These are phyloP conservation scores for Kalanchoe fedtschenkoi DNA, from an alignment of 164 flowering plant genomes.

Conservation along the genomic window DNA sequence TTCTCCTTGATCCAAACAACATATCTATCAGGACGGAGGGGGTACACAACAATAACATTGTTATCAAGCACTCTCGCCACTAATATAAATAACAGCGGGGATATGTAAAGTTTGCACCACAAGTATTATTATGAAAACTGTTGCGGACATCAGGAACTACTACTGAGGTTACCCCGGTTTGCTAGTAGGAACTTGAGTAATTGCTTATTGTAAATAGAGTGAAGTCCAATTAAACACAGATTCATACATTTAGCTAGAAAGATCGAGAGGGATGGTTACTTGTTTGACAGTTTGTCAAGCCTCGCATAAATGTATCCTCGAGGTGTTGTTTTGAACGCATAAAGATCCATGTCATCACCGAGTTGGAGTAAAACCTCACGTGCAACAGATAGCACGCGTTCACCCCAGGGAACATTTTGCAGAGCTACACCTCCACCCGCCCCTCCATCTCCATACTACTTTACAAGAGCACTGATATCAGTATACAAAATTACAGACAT, in stretches of 20 bases:
- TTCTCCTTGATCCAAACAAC: too few relatives aligned
- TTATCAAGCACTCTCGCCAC: too few relatives aligned
- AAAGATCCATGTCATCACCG: conserved; percentile 48
- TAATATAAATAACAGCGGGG: too few relatives aligned
- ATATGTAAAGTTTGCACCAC: too few relatives aligned
- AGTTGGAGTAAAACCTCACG: conserved; percentile 40
- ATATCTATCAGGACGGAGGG: too few relatives aligned
- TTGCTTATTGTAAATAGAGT: background rate
- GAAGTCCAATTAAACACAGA: background rate
- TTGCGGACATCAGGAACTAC: too few relatives aligned
- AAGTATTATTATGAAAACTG: too few relatives aligned
- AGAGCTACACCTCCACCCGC: conserved; percentile 90
- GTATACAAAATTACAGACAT: background rate
- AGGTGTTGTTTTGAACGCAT: conserved; percentile 67
- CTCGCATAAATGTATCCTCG: conserved; percentile 76
- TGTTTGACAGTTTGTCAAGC: conserved; percentile 62
- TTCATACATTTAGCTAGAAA: background rate
- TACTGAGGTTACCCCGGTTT: too few relatives aligned
- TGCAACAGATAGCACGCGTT: conserved; percentile 50
- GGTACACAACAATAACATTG: too few relatives aligned
- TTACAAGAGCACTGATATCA: conserved; percentile 5
- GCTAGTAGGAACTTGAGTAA: background rate
- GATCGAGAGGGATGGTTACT: conserved; percentile 30
- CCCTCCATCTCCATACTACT: conserved; percentile 93
- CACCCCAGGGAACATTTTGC: conserved; percentile 71